These are phyloP conservation scores for Aspergillus neotritici DNA, from an alignment of 2,329 filamentous ascomycete species.

Conservation along the genomic window DNA sequence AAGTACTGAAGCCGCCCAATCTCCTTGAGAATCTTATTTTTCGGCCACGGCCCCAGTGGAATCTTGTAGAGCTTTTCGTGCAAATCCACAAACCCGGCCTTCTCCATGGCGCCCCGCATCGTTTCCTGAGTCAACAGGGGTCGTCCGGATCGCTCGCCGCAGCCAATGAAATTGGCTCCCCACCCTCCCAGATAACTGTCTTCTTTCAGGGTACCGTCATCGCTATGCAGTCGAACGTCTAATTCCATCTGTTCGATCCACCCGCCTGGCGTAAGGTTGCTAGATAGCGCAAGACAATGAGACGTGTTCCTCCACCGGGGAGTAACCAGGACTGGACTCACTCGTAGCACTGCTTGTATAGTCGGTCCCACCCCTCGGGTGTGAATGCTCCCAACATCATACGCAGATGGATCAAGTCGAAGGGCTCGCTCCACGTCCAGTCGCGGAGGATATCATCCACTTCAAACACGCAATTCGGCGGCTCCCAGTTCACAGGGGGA, in stretches of 20 bases:
- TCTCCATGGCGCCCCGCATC: constrained; percentile 21
- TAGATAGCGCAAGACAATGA: no score
- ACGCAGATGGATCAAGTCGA: constrained; percentile 23
- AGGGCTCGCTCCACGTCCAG: constrained; percentile 19
- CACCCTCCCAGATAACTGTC: no score
- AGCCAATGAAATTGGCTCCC: constrained; percentile 14
- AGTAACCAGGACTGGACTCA: no score
- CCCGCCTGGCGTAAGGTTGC: no score
- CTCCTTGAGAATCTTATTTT: constrained; percentile 39
- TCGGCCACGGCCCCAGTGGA: constrained; percentile 44
- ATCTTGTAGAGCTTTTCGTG: constrained; percentile 46
- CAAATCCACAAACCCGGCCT: constrained; percentile 34
- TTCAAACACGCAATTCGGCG: constrained; percentile 25
- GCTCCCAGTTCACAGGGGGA: constrained; percentile 16
- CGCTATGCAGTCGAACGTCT: no score
- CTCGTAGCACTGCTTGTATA: no score
- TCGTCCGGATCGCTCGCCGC: constrained; percentile 17
- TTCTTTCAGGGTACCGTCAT: no score
- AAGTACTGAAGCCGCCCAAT: constrained; percentile 34
- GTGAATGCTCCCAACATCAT: constrained; percentile 8
- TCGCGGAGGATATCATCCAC: constrained; percentile 19
- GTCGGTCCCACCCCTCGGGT: no score
- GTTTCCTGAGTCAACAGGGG: constrained; percentile 17
- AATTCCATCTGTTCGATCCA: no score
- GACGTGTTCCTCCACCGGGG: no score